A percentile compares a stretch with the other conserved stretches of the same genome.
Conservation (phyloP, 805 yeast species). For the Yamadazyma olivae region DNA sequence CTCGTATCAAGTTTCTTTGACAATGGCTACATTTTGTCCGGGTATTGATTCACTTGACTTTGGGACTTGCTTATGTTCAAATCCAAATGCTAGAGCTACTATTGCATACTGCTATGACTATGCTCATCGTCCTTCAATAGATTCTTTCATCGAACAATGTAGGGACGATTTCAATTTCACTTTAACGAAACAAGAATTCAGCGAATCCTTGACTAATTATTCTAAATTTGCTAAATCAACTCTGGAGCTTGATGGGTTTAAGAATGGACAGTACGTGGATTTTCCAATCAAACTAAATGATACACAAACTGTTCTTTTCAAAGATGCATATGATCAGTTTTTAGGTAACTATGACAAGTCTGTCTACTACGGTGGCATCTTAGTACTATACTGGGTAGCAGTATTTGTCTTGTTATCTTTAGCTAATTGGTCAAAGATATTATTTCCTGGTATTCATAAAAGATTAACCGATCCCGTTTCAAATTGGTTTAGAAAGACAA, state of each 20-base stretch:
- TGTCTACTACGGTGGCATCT: slow-evolving; percentile 37
- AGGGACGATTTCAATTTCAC: slow-evolving; percentile 15
- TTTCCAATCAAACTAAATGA: slow-evolving; percentile 27
- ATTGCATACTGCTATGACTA: slow-evolving; percentile 31
- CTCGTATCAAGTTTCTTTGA: slow-evolving; percentile 18
- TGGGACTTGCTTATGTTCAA: slow-evolving; percentile 23
- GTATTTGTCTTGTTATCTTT: slow-evolving; percentile 23
- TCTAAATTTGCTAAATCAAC: slow-evolving; percentile 13
- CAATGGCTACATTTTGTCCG: slow-evolving; percentile 20
- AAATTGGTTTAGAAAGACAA: slow-evolving; percentile 28
- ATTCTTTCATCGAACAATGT: slow-evolving; percentile 25
- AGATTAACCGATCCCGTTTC: slow-evolving; percentile 24
- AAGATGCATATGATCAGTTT: slow-evolving; percentile 31
- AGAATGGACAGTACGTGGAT: slow-evolving; percentile 11
- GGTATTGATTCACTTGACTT: slow-evolving; percentile 10
- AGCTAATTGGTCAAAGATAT: slow-evolving; percentile 31
- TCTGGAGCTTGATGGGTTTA: slow-evolving; percentile 7
- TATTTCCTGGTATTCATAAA: slow-evolving; percentile 19
- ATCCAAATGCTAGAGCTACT: slow-evolving; percentile 32
- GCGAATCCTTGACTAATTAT: slow-evolving; percentile 18
- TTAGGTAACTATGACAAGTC: slow-evolving; percentile 43
- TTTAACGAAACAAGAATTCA: slow-evolving; percentile 20
- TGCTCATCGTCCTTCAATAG: slow-evolving; percentile 22
- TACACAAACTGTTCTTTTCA: slow-evolving; percentile 15
- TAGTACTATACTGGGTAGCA: slow-evolving; percentile 30